Base-by-base conservation (phyloP, 139 green algal genomes). In the Pedinophyceae sp. region DNA sequence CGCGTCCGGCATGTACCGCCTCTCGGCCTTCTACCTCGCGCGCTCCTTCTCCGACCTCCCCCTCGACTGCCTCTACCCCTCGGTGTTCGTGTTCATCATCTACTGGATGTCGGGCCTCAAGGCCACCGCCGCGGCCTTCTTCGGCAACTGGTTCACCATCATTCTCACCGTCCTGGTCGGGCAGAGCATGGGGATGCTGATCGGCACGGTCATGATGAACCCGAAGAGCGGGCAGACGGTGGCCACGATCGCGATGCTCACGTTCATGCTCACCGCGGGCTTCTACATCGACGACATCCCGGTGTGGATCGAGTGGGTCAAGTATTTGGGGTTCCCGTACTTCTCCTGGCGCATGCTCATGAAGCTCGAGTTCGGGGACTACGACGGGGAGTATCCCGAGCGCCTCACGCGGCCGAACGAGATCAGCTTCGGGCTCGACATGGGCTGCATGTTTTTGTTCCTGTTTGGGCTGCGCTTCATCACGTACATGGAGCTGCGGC, bases 11-110 rank as follows among this genome's bases (percentile, higher is more conserved):
- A 93, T 93, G 86, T 93, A 93, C 73, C 60, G 75, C 5, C 60
- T 93, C 27, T 82, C 68, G 10, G 77, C 83, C 7, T 93, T 85
- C 73, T 94, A 88, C 75, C 27, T 79, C 27, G 73, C 85, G 1
- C 68, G 75, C n/a, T 75, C 65, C 2, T 26, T 52, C 2, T 70
- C 65, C 3, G 78, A 91, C 48, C 50, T 92, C 29, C 84, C 84
- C 19, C 76, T 89, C 60, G 82, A 90, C 63, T 75, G 68, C 43
- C 29, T 79, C 22, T 50, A 82, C 17, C 75, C 77, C 4, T 57
- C 52, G 1, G 55, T 82, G 17, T 80, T 83, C 54, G 40, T 67
- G 20, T 61, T 76, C 45, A 74, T 86, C 52, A 62, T 79, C 25
- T 71, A 71, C 52, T 68, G 46, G 30, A 57, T 69, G 15, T 6